Base-by-base conservation (phyloP, 1,284 basidiomycete species). In the Ustilago tritici region DNA sequence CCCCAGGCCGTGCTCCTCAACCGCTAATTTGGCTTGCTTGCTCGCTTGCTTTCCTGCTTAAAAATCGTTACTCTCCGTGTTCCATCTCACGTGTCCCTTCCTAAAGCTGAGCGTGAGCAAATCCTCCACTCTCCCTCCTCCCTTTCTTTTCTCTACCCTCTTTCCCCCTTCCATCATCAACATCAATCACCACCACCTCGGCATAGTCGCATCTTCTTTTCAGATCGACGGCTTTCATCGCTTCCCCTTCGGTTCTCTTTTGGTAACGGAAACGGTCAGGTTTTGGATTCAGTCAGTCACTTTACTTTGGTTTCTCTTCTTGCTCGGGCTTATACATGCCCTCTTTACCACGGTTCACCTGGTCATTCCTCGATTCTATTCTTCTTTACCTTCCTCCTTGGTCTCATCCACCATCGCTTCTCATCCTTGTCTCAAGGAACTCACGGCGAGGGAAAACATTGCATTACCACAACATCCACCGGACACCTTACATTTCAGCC, bases 301-400 rank as follows among this genome's bases (percentile, higher is more conserved):
- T 46, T 46, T 46, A 46, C 43, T 46, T 46, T 46, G 43, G 49
- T 28, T 50, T 50, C 49, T 50, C n/a, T 50, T 31, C n/a, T 50
- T 50, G 31, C 49, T 50, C 49, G 49, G 49, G 14, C 49, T 50
- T 32, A 50, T 28, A 50, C 23, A 19, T 46, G 23, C 23, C 43
- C 43, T 19, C n/a, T 17, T 46, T 46, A 19, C 43, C 43, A 46
- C 43, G 43, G 4, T 46, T 46, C 14, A 46, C 43, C 43, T 19
- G 7, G 43, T 46, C 5, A 6, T 9, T 15, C 3, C 43, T 19
- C n/a, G 15, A 15, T 15, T n/a, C n/a, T 23, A 19, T 46, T 46
- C n/a, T 19, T 46, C 19, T 17, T 12, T 41, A n/a, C 11, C 19
- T 19, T 5, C n/a, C n/a, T 8, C n/a, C 8, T 7, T 46, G n/a